phyloP scores from a whole-genome alignment of 768 basidiomycete species.

The Rubroboletus satanas region DNA sequence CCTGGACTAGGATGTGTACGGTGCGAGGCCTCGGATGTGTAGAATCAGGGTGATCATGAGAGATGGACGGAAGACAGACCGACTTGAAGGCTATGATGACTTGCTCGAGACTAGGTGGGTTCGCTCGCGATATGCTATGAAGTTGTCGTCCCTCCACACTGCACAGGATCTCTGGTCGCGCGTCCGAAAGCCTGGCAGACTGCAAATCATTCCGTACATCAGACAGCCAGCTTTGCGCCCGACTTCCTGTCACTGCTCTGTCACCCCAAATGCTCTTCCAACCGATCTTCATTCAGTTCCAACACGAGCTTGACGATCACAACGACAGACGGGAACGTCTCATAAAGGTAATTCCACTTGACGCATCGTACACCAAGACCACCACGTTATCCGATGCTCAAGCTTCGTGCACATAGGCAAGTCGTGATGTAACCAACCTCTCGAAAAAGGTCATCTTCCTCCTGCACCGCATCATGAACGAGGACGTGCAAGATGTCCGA shows the following conservation, averaged over 20 bases:
- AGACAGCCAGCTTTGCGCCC: slow-evolving; percentile 67
- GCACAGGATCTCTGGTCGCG: slow-evolving; percentile 63
- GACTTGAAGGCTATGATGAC: slow-evolving; percentile 46
- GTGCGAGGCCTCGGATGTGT: slow-evolving; percentile 23
- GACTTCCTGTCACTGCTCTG: background rate
- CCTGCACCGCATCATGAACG: slow-evolving; percentile 68
- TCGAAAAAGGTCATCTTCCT: slow-evolving; percentile 95
- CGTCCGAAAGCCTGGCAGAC: slow-evolving; percentile 37
- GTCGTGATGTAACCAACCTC: slow-evolving; percentile 83
- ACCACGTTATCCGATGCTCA: background rate
- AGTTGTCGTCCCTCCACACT: slow-evolving; percentile 69
- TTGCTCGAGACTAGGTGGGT: slow-evolving; percentile 43
- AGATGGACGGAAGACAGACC: background rate
- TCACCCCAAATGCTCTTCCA: slow-evolving; percentile 11
- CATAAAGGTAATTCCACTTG: slow-evolving; percentile 63
- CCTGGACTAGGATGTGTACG: slow-evolving; percentile 45
- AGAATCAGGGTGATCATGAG: background rate
- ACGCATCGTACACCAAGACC: slow-evolving; percentile 7
- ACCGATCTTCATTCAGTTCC: slow-evolving; percentile 54
- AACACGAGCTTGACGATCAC: slow-evolving; percentile 72
- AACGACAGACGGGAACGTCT: slow-evolving; percentile 87
- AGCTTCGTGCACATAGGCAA: slow-evolving; percentile 43
- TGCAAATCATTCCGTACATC: slow-evolving; percentile 49
- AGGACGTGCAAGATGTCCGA: slow-evolving; percentile 31
- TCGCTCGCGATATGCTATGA: background rate